Evolutionary conservation across 805 yeast species (phyloP), one percentile per base, ranked within the genome.

Genomic region (Candida ortonii): DNA sequence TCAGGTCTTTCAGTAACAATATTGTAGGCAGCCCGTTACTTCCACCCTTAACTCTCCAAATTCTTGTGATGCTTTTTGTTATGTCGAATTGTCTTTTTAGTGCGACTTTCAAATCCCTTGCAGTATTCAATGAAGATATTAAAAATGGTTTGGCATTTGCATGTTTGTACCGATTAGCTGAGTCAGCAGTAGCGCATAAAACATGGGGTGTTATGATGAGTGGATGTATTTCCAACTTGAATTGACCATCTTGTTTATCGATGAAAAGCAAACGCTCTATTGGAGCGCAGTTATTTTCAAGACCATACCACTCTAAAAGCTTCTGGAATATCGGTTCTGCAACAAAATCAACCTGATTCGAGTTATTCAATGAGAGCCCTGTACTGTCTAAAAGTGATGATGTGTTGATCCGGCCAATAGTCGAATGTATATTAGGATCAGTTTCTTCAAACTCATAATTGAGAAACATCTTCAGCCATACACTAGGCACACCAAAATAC

Each of bases 291-390:
- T 50, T 52, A 1, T 68, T 67, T 1, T 57, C 50, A 15, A 73
- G 32, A 0, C 83, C 84, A 53, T 78, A 80, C 79, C 82, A 74
- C 20, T 64, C 61, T 1, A 52, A 55, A 7, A 81, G 53, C 38
- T 62, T 50, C 3, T 62, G 48, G 44, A 74, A 80, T 3, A 71
- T 64, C 5, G 60, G 55, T 6, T 69, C 70, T 0, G 74, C 59
- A 1, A 80, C 56, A 49, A 34, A 57, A 22, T 38, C 65, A 48
- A 10, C 67, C 59, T 31, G 47, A 30, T 12, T 36, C 19, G 14
- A 42, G 31, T 42, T 50, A 46, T 46, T 33, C 5, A 43, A 22
- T 39, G 76, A 64, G 22, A 67, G 56, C 2, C 77, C 77, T 27
- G 59, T 57, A 11, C 57, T 61, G 38, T 68, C 72, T n/a, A 71